Base-by-base conservation (phyloP, 306 rosid species). In the Mucuna pruriens region DNA sequence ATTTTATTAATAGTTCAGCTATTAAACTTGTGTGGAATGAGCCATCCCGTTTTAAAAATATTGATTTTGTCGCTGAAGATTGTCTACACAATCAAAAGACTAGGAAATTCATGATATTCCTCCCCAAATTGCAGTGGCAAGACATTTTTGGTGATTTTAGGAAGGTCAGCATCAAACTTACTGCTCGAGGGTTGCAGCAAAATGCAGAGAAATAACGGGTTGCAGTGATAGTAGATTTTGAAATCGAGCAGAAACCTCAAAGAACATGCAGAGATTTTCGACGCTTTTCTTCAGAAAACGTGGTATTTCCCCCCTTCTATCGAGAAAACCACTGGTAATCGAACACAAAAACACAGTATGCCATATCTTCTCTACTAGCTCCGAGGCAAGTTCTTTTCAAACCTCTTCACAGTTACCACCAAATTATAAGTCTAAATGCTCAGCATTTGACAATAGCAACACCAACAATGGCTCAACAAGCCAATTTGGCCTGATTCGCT, bases 401-500 rank as follows among this genome's bases (percentile, higher is more conserved):
- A 22, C 81, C 70, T 48, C 76, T 63, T 8, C 38, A 36, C 70
- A 75, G 23, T 60, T 52, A 26, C 60, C 64, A 25, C 36, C 69
- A 22, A 34, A 73, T 23, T 76, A 15, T 17, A 38, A 63, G 16
- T 76, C 36, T 20, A 81, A 36, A 67, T 25, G 63, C 73, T 38
- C 66, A 19, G 49, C 58, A 36, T 52, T 72, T 38, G 42, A 34
- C 58, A 65, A 19, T 61, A 62, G 38, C 71, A 68, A 34, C 48
- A 39, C 29, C 57, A 33, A 15, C 10, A 44, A 75, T 33, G 17
- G 25, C 42, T 44, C 16, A 71, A 31, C 39, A 62, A 79, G 68
- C 34, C 83, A 87, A 6, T 85, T 83, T 68, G 92, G 87, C 54
- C 78, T 87, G n/a, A 71, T 87, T 76, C 79, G 55, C 54, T 84